phyloP scores from a whole-genome alignment of 1,284 basidiomycete species.

The Ustilago crameri region DNA sequence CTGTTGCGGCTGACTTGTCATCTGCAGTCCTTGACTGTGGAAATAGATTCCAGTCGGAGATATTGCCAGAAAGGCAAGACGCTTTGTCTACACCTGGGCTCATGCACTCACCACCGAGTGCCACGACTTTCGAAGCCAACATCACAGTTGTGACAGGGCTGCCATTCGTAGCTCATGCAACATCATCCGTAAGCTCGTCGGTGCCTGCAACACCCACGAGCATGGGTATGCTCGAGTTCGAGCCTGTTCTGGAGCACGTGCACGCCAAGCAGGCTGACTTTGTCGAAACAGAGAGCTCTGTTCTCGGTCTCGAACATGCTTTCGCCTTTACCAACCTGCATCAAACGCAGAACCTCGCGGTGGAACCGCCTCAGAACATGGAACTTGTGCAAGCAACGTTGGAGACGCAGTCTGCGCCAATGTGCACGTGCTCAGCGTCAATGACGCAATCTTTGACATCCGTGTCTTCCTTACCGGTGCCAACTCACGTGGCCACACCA shows the following conservation, averaged over 20 bases:
- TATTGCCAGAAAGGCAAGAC: conserved; percentile 7
- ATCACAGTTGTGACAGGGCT: neutral
- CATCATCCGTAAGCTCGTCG: conserved; percentile 12
- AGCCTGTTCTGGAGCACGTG: neutral
- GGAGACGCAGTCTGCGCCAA: neutral
- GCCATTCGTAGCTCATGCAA: neutral
- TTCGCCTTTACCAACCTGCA: conserved; percentile 16
- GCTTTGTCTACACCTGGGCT: conserved; percentile 15
- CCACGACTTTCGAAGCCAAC: neutral
- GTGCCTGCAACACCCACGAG: conserved; percentile 17
- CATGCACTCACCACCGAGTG: conserved; percentile 11
- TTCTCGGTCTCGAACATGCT: neutral
- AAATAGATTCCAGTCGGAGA: neutral
- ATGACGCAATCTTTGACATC: conserved; percentile 4
- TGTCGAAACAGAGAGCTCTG: neutral
- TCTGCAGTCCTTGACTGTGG: too few relatives aligned
- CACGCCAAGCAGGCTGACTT: neutral
- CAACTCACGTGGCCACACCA: conserved; percentile 4
- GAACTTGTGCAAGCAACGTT: too few relatives aligned
- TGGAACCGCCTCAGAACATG: neutral
- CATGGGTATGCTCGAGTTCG: conserved; percentile 2
- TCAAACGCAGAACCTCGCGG: neutral
- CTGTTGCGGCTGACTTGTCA: too few relatives aligned
- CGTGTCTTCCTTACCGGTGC: neutral
- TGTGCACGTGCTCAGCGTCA: conserved; percentile 11